These are phyloP conservation scores for Avena sativa DNA, from an alignment of 176 grass and related monocot species.

Conservation along the genomic window DNA sequence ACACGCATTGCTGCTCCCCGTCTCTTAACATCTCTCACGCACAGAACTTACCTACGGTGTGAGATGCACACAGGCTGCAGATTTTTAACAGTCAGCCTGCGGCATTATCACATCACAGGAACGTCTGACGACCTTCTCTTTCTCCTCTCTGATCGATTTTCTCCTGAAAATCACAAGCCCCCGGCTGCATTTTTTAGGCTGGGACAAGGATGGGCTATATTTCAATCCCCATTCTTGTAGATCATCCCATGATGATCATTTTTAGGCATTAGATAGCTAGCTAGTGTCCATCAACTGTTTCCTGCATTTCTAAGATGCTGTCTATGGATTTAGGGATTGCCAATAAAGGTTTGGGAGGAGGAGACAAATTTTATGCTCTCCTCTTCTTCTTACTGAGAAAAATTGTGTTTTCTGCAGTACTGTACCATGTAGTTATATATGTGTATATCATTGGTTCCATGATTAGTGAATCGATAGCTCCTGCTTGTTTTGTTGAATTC, in stretches of 20 bases:
- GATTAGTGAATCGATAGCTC: slow-evolving; percentile 13
- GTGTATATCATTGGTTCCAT: not conserved
- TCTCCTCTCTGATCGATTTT: slow-evolving; percentile 30
- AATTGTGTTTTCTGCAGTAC: not conserved
- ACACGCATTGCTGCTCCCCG: not conserved
- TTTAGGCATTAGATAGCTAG: slow-evolving; percentile 40
- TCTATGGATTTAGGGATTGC: slow-evolving; percentile 29
- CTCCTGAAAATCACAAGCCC: slow-evolving; percentile 31
- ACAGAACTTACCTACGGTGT: not conserved
- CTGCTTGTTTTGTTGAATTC: not conserved
- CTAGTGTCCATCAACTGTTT: slow-evolving; percentile 30
- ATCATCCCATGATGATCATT: slow-evolving; percentile 35
- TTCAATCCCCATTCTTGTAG: slow-evolving; percentile 33
- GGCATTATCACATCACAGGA: slow-evolving; percentile 37
- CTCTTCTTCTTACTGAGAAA: slow-evolving; percentile 40
- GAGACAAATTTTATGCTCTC: slow-evolving; percentile 67
- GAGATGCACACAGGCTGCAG: slow-evolving; percentile 51
- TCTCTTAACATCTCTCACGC: slow-evolving; percentile 2
- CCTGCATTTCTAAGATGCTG: slow-evolving; percentile 36
- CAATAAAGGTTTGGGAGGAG: slow-evolving; percentile 31
- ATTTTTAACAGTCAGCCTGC: slow-evolving; percentile 60
- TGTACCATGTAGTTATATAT: not conserved
- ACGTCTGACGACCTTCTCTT: slow-evolving; percentile 45
- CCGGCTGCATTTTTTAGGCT: slow-evolving; percentile 67
- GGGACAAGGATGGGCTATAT: slow-evolving; percentile 56